A percentile compares a stretch with the other conserved stretches of the same genome.
phyloP scores from a whole-genome alignment of 495 filamentous ascomycete genomes.

The Aspergillus saccharolyticus region DNA sequence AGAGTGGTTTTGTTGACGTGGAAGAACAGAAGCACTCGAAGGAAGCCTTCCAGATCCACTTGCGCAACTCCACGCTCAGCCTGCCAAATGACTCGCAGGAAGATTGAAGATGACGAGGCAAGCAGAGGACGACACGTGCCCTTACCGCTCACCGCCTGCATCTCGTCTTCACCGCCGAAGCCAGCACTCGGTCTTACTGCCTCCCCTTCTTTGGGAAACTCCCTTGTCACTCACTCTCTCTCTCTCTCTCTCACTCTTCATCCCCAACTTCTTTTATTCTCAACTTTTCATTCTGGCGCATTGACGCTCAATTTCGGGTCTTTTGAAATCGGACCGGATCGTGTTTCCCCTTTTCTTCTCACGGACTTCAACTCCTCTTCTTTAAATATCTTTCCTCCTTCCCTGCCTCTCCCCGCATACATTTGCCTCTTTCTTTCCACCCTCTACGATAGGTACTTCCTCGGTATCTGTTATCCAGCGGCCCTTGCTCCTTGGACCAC shows the following conservation, averaged over 20 bases:
- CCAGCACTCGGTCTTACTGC: neutral
- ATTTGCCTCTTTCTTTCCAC: neutral
- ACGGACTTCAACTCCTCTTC: neutral
- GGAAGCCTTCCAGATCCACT: neutral
- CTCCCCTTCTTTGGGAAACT: neutral
- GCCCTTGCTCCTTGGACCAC: neutral
- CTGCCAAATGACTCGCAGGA: too few relatives aligned
- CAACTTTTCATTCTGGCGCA: neutral
- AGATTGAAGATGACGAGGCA: too few relatives aligned
- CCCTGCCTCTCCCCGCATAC: conserved; percentile 3
- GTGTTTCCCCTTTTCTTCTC: neutral
- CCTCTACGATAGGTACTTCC: conserved; percentile 1
- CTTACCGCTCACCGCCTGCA: neutral
- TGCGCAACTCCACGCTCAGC: too few relatives aligned
- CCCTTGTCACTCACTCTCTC: too few relatives aligned
- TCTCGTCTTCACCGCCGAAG: neutral
- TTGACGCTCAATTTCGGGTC: neutral
- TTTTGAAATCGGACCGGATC: neutral
- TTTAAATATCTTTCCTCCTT: conserved; percentile 1
- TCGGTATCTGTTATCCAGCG: neutral
- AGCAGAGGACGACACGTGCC: neutral
- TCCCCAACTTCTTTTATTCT: neutral
- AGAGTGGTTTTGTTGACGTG: neutral
- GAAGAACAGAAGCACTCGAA: neutral
- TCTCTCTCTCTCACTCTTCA: neutral